Base-by-base conservation (phyloP, 805 yeast genomes). In the Crinitomyces ghanaensis region DNA sequence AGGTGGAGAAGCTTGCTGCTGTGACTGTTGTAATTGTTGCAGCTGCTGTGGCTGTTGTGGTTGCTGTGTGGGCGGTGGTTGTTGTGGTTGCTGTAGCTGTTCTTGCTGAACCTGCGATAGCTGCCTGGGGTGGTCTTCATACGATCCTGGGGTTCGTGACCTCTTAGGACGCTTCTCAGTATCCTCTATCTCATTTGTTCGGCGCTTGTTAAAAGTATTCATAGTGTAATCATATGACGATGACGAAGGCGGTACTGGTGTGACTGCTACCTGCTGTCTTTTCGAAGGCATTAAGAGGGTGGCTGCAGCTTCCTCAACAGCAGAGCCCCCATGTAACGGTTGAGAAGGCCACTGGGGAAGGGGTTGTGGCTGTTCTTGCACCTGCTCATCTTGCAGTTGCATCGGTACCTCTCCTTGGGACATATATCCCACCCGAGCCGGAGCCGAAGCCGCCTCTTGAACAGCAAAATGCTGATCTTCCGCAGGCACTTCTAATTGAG, bases 21-120 rank as follows among this genome's bases (percentile, higher is more conserved):
- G 33, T 8, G 11, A 29, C 30, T 19, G 30, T 20, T 19, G 31
- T n/a, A 19, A 32, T 8, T 12, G 11, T 6, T 11, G 28, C 14
- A 8, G 31, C 7, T 23, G 39, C 12, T 26, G 41, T 13, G 12
- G 15, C 12, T 37, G 41, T 6, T 17, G 26, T 19, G 30, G 39
- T 14, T 19, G 31, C 15, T 23, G 28, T 25, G 20, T 32, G 14
- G 18, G 39, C 4, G 13, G 32, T 26, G 26, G 38, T 13, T 36
- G 40, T n/a, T 26, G 35, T 8, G 13, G 35, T 22, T 29, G 39
- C 20, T 34, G 38, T 16, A 16, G 29, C 11, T 15, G 39, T 15
- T 29, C 32, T 16, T 11, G 25, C n/a, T 22, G 32, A 9, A 20
- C 4, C n/a, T 20, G 34, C 16, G 12, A 8, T 20, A 7, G 15